Conservation (phyloP, 805 yeast genomes). For the Kodamaea kakaduensis region DNA sequence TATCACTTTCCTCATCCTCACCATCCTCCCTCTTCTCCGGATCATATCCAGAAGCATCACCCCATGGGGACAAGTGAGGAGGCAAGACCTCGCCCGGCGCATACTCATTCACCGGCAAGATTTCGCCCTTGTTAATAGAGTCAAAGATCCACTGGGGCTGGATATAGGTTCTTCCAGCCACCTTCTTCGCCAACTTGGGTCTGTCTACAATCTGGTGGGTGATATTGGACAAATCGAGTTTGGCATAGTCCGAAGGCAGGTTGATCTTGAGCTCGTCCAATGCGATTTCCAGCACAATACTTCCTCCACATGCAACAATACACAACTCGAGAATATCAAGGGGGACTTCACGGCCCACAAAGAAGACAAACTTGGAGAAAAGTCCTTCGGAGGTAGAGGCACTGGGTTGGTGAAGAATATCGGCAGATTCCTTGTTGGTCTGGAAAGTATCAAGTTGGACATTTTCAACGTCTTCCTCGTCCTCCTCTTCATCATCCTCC, state of each 20-base stretch:
- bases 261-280: constrained; percentile 66
- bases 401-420: constrained; percentile 64
- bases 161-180: constrained; percentile 86
- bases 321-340: constrained; percentile 86
- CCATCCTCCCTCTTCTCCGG: constrained; percentile 56
- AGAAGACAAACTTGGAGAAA: constrained; percentile 75
- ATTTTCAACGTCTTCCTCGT: constrained; percentile 23
- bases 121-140: constrained; percentile 69
- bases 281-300: constrained; percentile 79
- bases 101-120: constrained; percentile 75
- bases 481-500: constrained; percentile 32
- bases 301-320: constrained; percentile 82
- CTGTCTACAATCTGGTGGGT: constrained; percentile 96
- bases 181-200: constrained; percentile 71
- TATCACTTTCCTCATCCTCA: constrained; percentile 47
- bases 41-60: constrained; percentile 87
- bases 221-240: constrained; percentile 59
- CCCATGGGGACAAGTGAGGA: constrained; percentile 99
- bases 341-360: constrained; percentile 92
- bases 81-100: constrained; percentile 95
- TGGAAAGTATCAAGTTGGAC: constrained; percentile 65
- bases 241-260: constrained; percentile 39
- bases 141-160: constrained; percentile 99
- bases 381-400: constrained; percentile 60
- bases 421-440: constrained; percentile 63